Conservation (phyloP, 2,329 filamentous ascomycete species). For the Ophiocordyceps camponoti-floridani region DNA sequence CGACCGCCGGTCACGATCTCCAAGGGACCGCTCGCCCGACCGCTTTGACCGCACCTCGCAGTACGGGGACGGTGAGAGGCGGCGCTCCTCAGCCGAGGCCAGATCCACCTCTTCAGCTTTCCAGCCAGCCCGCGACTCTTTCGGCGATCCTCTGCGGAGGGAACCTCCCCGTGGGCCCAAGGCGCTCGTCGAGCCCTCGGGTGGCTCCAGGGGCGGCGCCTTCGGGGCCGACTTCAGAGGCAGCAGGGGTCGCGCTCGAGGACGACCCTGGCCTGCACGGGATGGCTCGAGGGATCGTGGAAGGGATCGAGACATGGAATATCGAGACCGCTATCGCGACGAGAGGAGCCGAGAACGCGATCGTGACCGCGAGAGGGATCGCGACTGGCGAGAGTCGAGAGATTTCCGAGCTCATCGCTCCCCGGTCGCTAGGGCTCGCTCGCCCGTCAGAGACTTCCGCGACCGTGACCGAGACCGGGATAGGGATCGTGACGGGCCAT, state of each 20-base stretch:
- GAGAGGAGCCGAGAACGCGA: slow-evolving; percentile 18
- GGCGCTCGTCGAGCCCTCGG: slow-evolving; percentile 53
- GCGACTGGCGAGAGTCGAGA: slow-evolving; percentile 22
- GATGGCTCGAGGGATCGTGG: slow-evolving; percentile 45
- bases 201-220: slow-evolving; percentile 47
- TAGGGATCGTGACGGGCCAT: slow-evolving; percentile 36
- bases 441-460: slow-evolving; percentile 50
- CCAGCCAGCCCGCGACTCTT: slow-evolving; percentile 37
- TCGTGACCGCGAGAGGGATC: slow-evolving; percentile 34
- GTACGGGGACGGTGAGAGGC: slow-evolving; percentile 47
- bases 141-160: slow-evolving; percentile 35
- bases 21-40: slow-evolving; percentile 52
- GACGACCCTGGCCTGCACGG: slow-evolving; percentile 34
- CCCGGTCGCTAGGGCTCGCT: slow-evolving; percentile 39
- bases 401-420: slow-evolving; percentile 33
- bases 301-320: slow-evolving; percentile 6
- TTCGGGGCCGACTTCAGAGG: slow-evolving; percentile 47
- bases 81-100: slow-evolving; percentile 44
- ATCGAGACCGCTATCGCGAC: slow-evolving; percentile 3
- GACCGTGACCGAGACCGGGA: slow-evolving; percentile 37
- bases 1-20: slow-evolving; percentile 44
- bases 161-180: slow-evolving; percentile 73
- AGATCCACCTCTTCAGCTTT: slow-evolving; percentile 41
- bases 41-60: slow-evolving; percentile 39
- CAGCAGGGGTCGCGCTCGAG: slow-evolving; percentile 32